These are phyloP conservation scores for Fallopia convolvulus DNA, from an alignment of 148 eudicot species.

Conservation along the genomic window DNA sequence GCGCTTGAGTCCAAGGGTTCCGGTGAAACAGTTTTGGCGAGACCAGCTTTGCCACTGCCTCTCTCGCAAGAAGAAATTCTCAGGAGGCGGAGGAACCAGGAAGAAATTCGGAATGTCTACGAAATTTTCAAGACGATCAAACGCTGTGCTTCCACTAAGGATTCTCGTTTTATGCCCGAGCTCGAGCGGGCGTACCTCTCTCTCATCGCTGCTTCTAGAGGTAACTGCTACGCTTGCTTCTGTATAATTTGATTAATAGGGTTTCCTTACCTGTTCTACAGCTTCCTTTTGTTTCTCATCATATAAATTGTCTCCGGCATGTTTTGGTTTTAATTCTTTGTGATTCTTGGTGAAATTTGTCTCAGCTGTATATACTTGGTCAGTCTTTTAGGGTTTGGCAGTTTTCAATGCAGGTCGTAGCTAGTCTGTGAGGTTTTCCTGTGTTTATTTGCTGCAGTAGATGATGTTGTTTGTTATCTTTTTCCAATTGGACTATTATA, in stretches of 20 bases:
- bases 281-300: slow-evolving; percentile 9
- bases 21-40: slow-evolving; percentile 14
- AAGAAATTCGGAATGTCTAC: slow-evolving; percentile 63
- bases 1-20: slow-evolving; percentile 19
- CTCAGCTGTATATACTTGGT: not conserved
- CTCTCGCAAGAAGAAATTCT: slow-evolving; percentile 57
- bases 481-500: not conserved
- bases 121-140: slow-evolving; percentile 63
- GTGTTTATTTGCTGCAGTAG: not conserved
- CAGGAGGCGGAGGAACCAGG: slow-evolving; percentile 50
- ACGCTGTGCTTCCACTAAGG: slow-evolving; percentile 34
- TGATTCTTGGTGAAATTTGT: not conserved
- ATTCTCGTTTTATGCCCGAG: slow-evolving; percentile 43
- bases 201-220: slow-evolving; percentile 75
- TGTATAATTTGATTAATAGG: slow-evolving; percentile 11
- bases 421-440: not conserved
- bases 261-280: slow-evolving; percentile 7
- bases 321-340: not conserved
- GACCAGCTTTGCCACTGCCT: slow-evolving; percentile 29
- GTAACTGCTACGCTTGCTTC: slow-evolving; percentile 21
- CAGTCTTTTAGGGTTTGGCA: not conserved
- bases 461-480: not conserved
- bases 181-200: slow-evolving; percentile 75
- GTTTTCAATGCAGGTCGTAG: not conserved
- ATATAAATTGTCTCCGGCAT: not conserved